Evolutionary conservation across 345 rosid species (phyloP).

Genomic region (Carallia brachiata): DNA sequence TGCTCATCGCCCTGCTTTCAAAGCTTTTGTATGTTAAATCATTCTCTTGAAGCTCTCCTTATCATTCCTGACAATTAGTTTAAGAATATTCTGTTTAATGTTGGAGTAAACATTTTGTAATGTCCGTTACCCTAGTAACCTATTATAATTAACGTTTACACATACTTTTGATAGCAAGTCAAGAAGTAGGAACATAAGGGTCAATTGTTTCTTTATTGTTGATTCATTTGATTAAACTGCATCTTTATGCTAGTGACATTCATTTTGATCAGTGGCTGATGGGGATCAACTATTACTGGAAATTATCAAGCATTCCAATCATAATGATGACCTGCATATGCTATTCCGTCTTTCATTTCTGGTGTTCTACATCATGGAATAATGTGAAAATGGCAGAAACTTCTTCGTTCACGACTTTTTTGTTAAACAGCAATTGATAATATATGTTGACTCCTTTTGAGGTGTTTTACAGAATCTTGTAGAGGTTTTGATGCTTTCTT

Average conservation of each 20-base stretch:
- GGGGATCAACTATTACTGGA: not conserved
- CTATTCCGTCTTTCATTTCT: not conserved
- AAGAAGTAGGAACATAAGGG: not conserved
- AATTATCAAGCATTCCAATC: slow-evolving; percentile 9
- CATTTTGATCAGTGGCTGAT: not conserved
- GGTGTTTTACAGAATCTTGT: not conserved
- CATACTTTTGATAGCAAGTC: not conserved
- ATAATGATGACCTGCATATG: not conserved
- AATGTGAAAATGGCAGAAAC: not conserved
- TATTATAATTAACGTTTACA: not conserved
- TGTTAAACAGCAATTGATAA: not conserved
- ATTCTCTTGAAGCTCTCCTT: not conserved
- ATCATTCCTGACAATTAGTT: not conserved
- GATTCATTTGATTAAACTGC: not conserved
- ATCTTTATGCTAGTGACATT: not conserved
- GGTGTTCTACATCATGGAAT: not conserved
- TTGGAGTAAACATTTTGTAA: too few relatives aligned
- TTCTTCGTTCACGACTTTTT: too few relatives aligned
- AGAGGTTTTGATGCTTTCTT: slow-evolving; percentile 6
- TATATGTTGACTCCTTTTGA: slow-evolving; percentile 4
- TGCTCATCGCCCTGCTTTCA: slow-evolving; percentile 95
- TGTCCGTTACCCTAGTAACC: not conserved
- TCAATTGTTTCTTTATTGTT: not conserved
- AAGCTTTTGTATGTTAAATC: slow-evolving; percentile 84
- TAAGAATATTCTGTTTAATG: not conserved